Base-by-base conservation (phyloP, 108 stramenopile genomes). In the Nitzschia inconspicua region DNA sequence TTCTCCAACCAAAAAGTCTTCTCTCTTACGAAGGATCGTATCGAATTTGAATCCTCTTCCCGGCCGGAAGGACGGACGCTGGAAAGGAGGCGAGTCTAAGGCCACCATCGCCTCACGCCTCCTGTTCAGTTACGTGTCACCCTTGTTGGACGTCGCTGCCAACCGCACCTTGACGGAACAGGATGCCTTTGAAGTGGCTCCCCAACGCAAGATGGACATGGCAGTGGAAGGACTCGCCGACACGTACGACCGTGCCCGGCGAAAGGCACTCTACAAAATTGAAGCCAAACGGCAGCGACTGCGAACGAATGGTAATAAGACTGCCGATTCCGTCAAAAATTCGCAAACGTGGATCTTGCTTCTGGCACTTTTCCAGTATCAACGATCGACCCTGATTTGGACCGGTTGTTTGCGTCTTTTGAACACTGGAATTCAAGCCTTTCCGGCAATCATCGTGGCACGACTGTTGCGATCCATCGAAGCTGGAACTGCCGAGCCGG, bases 401-500 rank as follows among this genome's bases (percentile, higher is more conserved):
- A 88, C 89, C 1, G 86, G 84, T 2, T 11, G 70, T 13, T 53
- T 85, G 48, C 82, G 89, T 8, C 56, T 91, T 9, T 11, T 74
- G 5, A 91, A 91, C 52, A 91, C 89, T 4, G 36, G 48, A 6
- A 49, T 88, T 3, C 89, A 91, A 53, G 83, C 83, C 11, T 85
- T 88, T 51, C 89, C 89, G 20, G 75, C 86, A 2, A 25, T 91
- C 19, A 31, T 91, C 20, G 71, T 91, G 13, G 74, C 89, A 1
- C 60, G 89, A 11, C 58, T 91, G n/a, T 51, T 91, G 19, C 68
- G 73, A 10, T 64, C 76, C 40, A 67, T 87, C 43, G 89, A 91
- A 64, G 73, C 79, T 8, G 89, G 89, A 11, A 44, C 53, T 22
- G 19, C 74, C 4, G 10, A 60, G 22, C 72, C 59, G 10, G 35